Base-by-base conservation (phyloP, 1,284 basidiomycete species). In the Gymnopus androsaceus region DNA sequence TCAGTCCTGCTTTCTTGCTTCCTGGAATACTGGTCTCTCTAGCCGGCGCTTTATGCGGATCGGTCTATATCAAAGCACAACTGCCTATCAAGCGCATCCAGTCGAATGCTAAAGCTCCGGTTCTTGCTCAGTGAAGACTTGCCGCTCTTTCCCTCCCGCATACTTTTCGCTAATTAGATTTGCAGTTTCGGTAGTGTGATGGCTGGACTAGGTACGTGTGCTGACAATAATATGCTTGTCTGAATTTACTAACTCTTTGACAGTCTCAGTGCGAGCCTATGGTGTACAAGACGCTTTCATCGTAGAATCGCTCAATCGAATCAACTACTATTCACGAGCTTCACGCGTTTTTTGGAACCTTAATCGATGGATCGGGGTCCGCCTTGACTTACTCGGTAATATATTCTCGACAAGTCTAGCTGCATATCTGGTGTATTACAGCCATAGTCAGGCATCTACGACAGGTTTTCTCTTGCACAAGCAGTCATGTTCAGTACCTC, bases 181-280 rank as follows among this genome's bases (percentile, higher is more conserved):
- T 19, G 83, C 42, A 72, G 70, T 63, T 88, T 92, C 62, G 83
- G 85, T 12, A 82, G 85, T 23, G 81, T 86, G 0, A 79, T 90
- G 42, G 70, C 78, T 8, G 90, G 90, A 27, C 73, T 92, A 34
- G 74, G 84, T 87, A n/a, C n/a, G 59, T 52, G 79, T 66, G 9
- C 8, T 21, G 21, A n/a, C n/a, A n/a, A n/a, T n/a, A n/a, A n/a
- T n/a, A n/a, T n/a, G n/a, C n/a, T n/a, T n/a, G n/a, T n/a, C n/a
- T n/a, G n/a, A n/a, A n/a, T n/a, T 25, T 19, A 14, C 54, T 55
- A n/a, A 34, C 8, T 11, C 17, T 6, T 21, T 17, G 14, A 9
- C 25, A 58, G 61, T 52, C 4, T 62, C 61, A 3, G 75, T 81
- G 25, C 72, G 79, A 30, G 79, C 79, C 7, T 81, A 76, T 61